These are phyloP conservation scores for Saitozyma sp. DNA, from an alignment of 768 basidiomycete species.

Conservation along the genomic window DNA sequence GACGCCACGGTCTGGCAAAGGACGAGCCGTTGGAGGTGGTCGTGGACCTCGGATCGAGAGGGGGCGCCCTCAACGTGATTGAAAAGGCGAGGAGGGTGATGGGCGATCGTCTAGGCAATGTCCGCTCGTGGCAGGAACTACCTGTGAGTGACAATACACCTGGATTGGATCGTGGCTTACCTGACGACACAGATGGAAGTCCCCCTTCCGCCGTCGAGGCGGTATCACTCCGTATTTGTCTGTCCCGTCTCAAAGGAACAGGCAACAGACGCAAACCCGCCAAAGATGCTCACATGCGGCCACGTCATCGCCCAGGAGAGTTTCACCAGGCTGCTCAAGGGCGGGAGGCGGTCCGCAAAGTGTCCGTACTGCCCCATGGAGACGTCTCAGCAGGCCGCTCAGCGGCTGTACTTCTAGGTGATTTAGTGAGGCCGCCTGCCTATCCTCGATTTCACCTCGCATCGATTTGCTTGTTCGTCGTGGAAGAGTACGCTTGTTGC, in stretches of 20 bases:
- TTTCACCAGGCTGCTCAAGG: conserved; percentile 82
- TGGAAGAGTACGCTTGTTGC: too few species aligned
- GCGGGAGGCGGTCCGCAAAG: conserved; percentile 74
- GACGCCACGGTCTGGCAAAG: conserved; percentile 79
- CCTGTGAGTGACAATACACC: conserved; percentile 61
- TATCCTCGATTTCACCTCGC: background rate
- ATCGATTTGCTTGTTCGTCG: too few species aligned
- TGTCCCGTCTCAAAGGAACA: conserved; percentile 99
- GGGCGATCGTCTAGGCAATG: conserved; percentile 88
- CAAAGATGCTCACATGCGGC: conserved; percentile 96
- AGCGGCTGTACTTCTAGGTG: conserved; percentile 53
- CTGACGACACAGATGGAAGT: conserved; percentile 75
- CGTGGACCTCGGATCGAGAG: conserved; percentile 81
- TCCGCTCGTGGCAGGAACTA: conserved; percentile 83
- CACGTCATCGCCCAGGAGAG: conserved; percentile 94
- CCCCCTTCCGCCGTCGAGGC: conserved; percentile 75
- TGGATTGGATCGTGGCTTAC: conserved; percentile 8
- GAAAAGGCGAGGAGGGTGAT: conserved; percentile 93
- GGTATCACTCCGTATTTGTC: conserved; percentile 95
- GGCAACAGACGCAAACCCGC: conserved; percentile 86
- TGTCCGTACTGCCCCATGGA: conserved; percentile 95
- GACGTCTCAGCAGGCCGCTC: conserved; percentile 45
- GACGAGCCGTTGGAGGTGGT: conserved; percentile 85
- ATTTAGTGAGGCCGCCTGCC: background rate
- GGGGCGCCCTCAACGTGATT: conserved; percentile 84